Conservation (phyloP, 805 yeast species). For the Sungouiozyma intestinalis region DNA sequence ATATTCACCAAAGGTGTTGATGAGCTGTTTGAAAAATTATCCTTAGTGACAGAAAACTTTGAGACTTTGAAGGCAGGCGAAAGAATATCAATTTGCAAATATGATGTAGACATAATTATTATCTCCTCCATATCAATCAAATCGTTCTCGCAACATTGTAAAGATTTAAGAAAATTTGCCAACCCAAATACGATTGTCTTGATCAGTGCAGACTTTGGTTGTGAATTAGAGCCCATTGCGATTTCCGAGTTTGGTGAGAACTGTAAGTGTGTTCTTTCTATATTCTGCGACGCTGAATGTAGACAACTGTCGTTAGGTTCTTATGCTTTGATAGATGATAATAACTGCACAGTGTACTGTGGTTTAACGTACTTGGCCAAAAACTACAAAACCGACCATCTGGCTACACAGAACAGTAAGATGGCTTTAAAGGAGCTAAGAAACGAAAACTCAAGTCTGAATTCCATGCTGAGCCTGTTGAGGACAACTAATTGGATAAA, state of each 20-base stretch:
- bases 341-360: slow-evolving; percentile 15
- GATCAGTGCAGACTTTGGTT: slow-evolving; percentile 24
- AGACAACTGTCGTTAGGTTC: slow-evolving; percentile 26
- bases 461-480: slow-evolving; percentile 7
- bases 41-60: slow-evolving; percentile 3
- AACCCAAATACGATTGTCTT: slow-evolving; percentile 16
- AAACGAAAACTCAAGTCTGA: slow-evolving; percentile 6
- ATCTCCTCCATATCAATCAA: slow-evolving; percentile 22
- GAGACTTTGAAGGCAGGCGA: slow-evolving; percentile 2
- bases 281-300: slow-evolving; percentile 23
- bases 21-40: slow-evolving; percentile 6
- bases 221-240: slow-evolving; percentile 21
- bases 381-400: slow-evolving; percentile 3
- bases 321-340: slow-evolving; percentile 22
- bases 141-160: slow-evolving; percentile 14
- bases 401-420: background rate
- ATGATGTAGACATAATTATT: slow-evolving; percentile 19
- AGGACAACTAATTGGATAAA: slow-evolving; percentile 17
- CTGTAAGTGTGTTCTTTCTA: slow-evolving; percentile 19
- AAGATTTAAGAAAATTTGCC: slow-evolving; percentile 10
- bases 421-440: background rate
- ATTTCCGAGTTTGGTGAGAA: slow-evolving; percentile 8
- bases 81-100: slow-evolving; percentile 8
- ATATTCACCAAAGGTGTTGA: slow-evolving; percentile 18
- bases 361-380: slow-evolving; percentile 18